A percentile compares a stretch with the other conserved stretches of the same genome.
Conservation (phyloP, 306 rosid genomes). For the Quercus berberidifolia region DNA sequence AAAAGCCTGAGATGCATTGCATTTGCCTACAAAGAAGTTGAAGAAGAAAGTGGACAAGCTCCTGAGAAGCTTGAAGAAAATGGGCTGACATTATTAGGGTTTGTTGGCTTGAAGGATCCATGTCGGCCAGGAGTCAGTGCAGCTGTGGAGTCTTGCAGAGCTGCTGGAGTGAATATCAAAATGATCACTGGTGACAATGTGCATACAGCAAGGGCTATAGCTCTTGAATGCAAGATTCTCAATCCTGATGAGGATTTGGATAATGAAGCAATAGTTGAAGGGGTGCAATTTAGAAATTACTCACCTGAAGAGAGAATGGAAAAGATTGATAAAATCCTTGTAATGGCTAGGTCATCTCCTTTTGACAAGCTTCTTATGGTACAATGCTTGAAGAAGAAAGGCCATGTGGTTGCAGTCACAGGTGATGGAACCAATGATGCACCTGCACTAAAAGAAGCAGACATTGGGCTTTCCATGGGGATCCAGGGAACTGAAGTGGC, state of each 20-base stretch:
- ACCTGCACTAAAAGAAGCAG: constrained; percentile 26
- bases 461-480: constrained; percentile 32
- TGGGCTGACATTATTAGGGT: constrained; percentile 5
- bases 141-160: constrained; percentile 24
- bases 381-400: constrained; percentile 22
- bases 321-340: constrained; percentile 17
- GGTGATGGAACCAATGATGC: constrained; percentile 32
- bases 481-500: constrained; percentile 31
- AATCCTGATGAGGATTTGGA: neutral
- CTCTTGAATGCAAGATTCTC: constrained; percentile 19
- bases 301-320: constrained; percentile 19
- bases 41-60: neutral
- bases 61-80: constrained; percentile 16
- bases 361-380: constrained; percentile 29
- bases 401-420: constrained; percentile 31
- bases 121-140: constrained; percentile 16
- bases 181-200: constrained; percentile 28
- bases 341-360: constrained; percentile 28
- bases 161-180: constrained; percentile 23
- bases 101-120: constrained; percentile 25
- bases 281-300: constrained; percentile 20
- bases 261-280: constrained; percentile 9
- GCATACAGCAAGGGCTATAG: constrained; percentile 27
- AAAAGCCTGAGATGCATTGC: constrained; percentile 30
- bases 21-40: constrained; percentile 6